Evolutionary conservation across 148 eudicot genomes (phyloP).

Genomic region (Rhododendron mucronatum): DNA sequence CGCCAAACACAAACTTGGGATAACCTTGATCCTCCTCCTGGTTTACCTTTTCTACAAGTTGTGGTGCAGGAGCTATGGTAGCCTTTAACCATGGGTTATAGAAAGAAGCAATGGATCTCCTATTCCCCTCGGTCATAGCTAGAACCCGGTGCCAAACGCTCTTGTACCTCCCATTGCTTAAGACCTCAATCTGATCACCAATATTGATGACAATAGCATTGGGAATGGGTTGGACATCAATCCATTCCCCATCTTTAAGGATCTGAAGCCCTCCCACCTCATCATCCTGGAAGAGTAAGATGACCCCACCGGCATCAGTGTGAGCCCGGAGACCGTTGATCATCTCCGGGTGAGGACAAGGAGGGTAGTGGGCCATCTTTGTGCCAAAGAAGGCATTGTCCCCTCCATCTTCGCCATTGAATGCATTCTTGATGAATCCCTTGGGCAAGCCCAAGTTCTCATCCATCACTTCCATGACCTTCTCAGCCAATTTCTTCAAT

Average conservation of each 20-base stretch:
- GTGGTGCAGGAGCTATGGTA: constrained; percentile 61
- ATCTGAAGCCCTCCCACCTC: constrained; percentile 60
- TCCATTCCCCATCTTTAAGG: constrained; percentile 71
- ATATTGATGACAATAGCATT: constrained; percentile 84
- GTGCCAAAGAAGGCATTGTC: constrained; percentile 80
- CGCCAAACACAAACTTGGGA: constrained; percentile 76
- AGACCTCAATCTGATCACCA: constrained; percentile 85
- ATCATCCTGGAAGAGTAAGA: constrained; percentile 90
- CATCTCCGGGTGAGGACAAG: constrained; percentile 72
- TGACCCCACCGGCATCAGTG: constrained; percentile 92
- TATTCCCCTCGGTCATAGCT: constrained; percentile 44
- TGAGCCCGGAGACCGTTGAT: constrained; percentile 76
- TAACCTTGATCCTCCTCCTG: constrained; percentile 26
- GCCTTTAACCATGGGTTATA: constrained; percentile 74
- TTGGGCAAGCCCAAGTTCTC: constrained; percentile 78
- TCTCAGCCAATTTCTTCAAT: constrained; percentile 60
- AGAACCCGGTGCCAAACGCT: constrained; percentile 86
- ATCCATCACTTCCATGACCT: constrained; percentile 77
- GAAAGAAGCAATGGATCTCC: constrained; percentile 80
- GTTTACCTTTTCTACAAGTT: constrained; percentile 27
- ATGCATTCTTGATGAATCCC: constrained; percentile 73
- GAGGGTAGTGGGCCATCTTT: constrained; percentile 93
- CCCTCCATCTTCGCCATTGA: constrained; percentile 35
- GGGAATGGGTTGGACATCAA: constrained; percentile 70
- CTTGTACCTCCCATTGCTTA: constrained; percentile 86